Percentiles rank a stretch among this genome's conserved stretches.
Conservation (phyloP, 108 stramenopile genomes). For the Hondaea fermentalgiana region DNA sequence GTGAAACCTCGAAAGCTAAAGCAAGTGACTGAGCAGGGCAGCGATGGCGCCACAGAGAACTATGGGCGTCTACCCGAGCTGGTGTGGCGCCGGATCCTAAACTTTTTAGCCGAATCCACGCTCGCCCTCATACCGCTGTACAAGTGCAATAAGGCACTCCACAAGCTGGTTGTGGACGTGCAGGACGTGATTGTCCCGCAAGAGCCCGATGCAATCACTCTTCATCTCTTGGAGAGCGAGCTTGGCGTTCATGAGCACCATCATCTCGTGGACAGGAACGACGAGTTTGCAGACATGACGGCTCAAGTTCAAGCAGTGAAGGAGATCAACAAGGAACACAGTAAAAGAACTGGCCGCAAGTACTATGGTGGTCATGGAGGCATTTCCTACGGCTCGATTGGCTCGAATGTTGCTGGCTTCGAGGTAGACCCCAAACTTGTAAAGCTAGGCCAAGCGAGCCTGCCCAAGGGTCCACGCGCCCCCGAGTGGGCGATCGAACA, state of each 20-base stretch:
- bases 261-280: neutral
- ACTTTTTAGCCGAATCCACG: neutral
- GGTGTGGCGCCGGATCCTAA: neutral
- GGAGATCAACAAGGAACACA: neutral
- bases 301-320: neutral
- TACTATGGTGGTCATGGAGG: neutral
- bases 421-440: no score
- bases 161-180: neutral
- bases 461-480: no score
- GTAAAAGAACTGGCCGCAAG: neutral
- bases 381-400: neutral
- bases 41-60: neutral
- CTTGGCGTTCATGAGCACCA: neutral
- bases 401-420: no score
- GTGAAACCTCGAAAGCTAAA: neutral
- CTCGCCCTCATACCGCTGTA: neutral
- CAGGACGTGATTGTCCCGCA: neutral
- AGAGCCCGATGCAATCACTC: neutral
- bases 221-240: neutral
- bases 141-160: neutral
- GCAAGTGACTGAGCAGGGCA: neutral
- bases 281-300: neutral
- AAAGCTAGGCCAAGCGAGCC: no score
- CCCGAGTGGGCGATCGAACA: no score
- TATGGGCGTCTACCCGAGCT: neutral